Conservation (phyloP, 805 yeast genomes). For the Myxozyma udenii region DNA sequence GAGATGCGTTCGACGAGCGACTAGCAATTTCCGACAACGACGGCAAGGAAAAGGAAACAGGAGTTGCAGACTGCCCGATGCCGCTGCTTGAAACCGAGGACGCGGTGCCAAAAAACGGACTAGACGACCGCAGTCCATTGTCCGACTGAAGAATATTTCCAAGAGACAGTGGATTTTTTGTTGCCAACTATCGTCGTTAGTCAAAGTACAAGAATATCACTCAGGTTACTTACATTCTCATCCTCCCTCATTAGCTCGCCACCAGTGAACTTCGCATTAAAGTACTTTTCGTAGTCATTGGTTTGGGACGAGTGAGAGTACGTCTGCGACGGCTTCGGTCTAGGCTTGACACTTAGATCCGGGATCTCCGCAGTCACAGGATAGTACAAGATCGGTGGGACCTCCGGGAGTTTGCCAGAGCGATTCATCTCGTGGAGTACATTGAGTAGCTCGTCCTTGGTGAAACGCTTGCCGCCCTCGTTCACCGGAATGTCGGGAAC, state of each 20-base stretch:
- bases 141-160: neutral
- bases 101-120: constrained; percentile 8
- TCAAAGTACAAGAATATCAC: neutral
- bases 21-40: neutral
- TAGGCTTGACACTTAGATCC: neutral
- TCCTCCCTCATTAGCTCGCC: neutral
- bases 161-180: neutral
- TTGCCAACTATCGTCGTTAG: neutral
- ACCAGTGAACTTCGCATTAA: constrained; percentile 1
- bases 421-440: constrained; percentile 13
- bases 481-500: constrained; percentile 18
- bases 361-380: neutral
- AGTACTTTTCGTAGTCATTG: constrained; percentile 13
- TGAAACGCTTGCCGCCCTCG: constrained; percentile 19
- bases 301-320: neutral
- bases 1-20: constrained; percentile 1
- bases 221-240: neutral
- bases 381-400: neutral
- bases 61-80: constrained; percentile 2
- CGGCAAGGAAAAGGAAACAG: constrained; percentile 8
- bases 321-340: neutral
- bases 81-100: neutral
- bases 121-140: constrained; percentile 3
- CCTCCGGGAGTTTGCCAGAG: constrained; percentile 2
- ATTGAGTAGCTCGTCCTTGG: constrained; percentile 21